Conservation (phyloP, 495 filamentous ascomycete species). For the Penicillium malachiteum region DNA sequence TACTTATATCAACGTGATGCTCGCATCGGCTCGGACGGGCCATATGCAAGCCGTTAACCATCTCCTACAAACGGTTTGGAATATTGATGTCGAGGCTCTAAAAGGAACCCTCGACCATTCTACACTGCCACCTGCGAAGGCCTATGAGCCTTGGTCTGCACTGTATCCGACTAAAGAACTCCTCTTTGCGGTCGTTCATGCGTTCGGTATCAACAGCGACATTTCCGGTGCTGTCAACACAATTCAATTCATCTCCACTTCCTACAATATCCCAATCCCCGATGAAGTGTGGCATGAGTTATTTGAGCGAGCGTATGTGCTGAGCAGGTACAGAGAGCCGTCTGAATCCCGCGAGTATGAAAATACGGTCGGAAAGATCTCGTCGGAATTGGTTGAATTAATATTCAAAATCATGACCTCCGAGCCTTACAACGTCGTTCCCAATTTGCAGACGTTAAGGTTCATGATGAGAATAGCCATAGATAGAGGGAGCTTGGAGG, state of each 20-base stretch:
- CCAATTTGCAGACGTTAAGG: conserved; percentile 54
- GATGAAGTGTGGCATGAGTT: conserved; percentile 55
- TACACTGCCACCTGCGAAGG: conserved; percentile 22
- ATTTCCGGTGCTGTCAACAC: conserved; percentile 51
- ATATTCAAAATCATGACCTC: conserved; percentile 57
- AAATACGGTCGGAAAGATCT: conserved; percentile 30
- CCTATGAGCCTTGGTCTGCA: conserved; percentile 46
- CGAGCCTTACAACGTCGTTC: conserved; percentile 55
- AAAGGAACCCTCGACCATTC: conserved; percentile 22
- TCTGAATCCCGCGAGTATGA: conserved; percentile 13
- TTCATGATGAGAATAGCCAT: conserved; percentile 43
- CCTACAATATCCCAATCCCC: conserved; percentile 53
- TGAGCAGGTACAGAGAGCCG: conserved; percentile 31
- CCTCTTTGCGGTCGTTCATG: conserved; percentile 58
- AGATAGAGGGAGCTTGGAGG: conserved; percentile 11
- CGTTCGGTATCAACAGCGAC: conserved; percentile 57
- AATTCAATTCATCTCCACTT: conserved; percentile 56
- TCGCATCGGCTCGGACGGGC: conserved; percentile 57
- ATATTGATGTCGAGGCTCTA: conserved; percentile 52
- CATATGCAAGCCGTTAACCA: conserved; percentile 45
- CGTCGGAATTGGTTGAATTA: conserved; percentile 35
- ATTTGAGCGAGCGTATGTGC: conserved; percentile 58
- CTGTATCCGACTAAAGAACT: conserved; percentile 54
- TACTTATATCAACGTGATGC: conserved; percentile 57
- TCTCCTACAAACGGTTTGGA: conserved; percentile 53